A percentile compares a stretch with the other conserved stretches of the same genome.
phyloP scores from a whole-genome alignment of 129 eudicot species.

The Tagetes patula region DNA sequence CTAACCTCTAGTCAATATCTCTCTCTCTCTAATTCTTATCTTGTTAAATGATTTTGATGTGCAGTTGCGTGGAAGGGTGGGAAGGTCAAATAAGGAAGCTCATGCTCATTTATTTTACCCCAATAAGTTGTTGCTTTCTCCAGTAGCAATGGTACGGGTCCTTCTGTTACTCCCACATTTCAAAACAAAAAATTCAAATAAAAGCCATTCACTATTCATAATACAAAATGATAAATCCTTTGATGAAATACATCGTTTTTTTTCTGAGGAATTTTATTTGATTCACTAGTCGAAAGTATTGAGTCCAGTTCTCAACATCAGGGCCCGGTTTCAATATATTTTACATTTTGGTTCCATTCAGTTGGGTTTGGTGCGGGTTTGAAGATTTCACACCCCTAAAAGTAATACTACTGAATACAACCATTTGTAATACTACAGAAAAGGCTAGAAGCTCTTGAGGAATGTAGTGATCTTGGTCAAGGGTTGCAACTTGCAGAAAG shows the following conservation, averaged over 20 bases:
- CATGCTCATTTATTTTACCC: conserved; percentile 86
- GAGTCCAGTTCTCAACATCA: too few relatives aligned
- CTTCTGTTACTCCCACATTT: not conserved
- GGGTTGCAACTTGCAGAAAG: conserved; percentile 98
- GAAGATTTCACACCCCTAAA: not conserved
- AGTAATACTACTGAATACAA: conserved; percentile 9
- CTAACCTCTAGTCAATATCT: too few relatives aligned
- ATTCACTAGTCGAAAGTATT: too few relatives aligned
- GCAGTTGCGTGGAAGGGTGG: conserved; percentile 95
- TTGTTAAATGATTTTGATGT: conserved; percentile 18
- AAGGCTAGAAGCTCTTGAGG: conserved; percentile 96
- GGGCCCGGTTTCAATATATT: too few relatives aligned
- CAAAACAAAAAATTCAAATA: not conserved
- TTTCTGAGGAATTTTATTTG: too few relatives aligned
- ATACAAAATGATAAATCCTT: too few relatives aligned
- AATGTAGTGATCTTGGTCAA: conserved; percentile 94
- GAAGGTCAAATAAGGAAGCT: conserved; percentile 97
- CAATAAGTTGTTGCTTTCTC: conserved; percentile 79
- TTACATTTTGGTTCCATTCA: too few relatives aligned
- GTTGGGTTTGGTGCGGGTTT: too few relatives aligned
- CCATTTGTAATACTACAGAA: conserved; percentile 45
- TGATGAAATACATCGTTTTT: too few relatives aligned
- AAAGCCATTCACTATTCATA: too few relatives aligned
- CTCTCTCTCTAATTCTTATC: conserved; percentile 10
- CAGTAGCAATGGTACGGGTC: conserved; percentile 69